Base-by-base conservation (phyloP, 1,139 yeast species). In the Suhomyces bolitotheri region DNA sequence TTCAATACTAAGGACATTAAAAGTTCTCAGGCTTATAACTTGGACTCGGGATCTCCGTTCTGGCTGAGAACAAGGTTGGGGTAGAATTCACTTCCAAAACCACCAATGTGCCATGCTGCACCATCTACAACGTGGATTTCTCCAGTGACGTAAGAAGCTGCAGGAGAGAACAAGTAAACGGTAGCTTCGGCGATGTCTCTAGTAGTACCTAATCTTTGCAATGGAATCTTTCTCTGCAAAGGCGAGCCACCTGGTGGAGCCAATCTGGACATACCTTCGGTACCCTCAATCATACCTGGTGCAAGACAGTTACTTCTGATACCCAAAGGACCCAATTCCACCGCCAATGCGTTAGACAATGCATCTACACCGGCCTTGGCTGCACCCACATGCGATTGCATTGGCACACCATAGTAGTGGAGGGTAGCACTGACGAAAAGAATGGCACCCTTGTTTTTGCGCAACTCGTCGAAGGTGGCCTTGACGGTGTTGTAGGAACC, bases 281-380 rank as follows among this genome's bases (percentile, higher is more conserved):
- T 88, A 14, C 77, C 82, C 2, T 60, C 85, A 49, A 87, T 87
- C 10, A 84, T 80, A 3, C 96, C 96, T 0, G 97, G 97, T 1
- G 96, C 96, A 45, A 89, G 76, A 54, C 85, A 78, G 57, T 89
- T 89, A 33, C 80, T 75, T 38, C 90, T 72, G 31, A 89, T 76
- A 3, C 97, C 96, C 39, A 84, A 56, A 0, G 96, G 95, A 1
- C 96, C 97, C 42, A 87, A 68, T 60, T 89, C 97, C 7, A 86
- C 89, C 0, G 96, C 95, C 43, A 89, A 61, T 0, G 88, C 82
- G 46, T 82, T 80, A 14, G 89, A 80, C 28, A 89, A 65, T 0
- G 96, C 94, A 55, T 90, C 97, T 22, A 89, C 78, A 14, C 96
- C 97, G 1, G 96, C 96, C 63, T 89, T 89, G 5, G 96, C 96